phyloP scores from a whole-genome alignment of 371 early-diverging fungal genomes.

The Fennellomyces sp. region DNA sequence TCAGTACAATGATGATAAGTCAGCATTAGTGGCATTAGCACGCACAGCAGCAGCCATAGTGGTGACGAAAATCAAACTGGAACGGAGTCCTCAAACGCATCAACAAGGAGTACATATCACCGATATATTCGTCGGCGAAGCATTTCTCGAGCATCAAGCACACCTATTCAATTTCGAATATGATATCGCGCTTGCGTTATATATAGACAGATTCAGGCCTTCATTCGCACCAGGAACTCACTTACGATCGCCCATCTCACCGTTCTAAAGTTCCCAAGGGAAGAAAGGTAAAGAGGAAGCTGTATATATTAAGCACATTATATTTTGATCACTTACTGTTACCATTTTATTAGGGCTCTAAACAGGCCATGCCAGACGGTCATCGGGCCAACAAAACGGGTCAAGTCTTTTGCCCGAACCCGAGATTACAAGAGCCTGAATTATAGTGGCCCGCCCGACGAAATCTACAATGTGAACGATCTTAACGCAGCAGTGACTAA shows the following conservation, averaged over 20 bases:
- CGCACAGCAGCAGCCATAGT: neutral
- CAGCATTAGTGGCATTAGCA: neutral
- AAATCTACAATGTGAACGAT: too few species aligned
- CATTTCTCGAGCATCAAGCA: neutral
- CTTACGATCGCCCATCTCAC: constrained; percentile 8
- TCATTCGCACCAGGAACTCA: neutral
- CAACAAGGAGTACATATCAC: neutral
- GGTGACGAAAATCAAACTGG: neutral
- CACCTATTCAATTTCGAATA: neutral
- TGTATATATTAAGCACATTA: neutral
- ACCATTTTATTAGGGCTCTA: too few species aligned
- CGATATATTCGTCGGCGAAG: constrained; percentile 9
- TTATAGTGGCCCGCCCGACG: too few species aligned
- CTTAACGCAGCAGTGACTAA: too few species aligned
- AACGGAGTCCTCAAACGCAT: neutral
- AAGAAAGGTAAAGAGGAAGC: neutral
- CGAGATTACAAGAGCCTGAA: neutral
- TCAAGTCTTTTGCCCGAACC: neutral
- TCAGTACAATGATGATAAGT: neutral
- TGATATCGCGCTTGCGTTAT: constrained; percentile 6
- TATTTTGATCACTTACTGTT: neutral
- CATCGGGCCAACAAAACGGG: constrained; percentile 5
- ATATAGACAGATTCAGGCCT: constrained; percentile 9
- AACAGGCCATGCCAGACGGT: too few species aligned
- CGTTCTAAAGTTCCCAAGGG: constrained; percentile 1